Conservation (phyloP, 2,329 filamentous ascomycete genomes). For the Monosporascus sp. region DNA sequence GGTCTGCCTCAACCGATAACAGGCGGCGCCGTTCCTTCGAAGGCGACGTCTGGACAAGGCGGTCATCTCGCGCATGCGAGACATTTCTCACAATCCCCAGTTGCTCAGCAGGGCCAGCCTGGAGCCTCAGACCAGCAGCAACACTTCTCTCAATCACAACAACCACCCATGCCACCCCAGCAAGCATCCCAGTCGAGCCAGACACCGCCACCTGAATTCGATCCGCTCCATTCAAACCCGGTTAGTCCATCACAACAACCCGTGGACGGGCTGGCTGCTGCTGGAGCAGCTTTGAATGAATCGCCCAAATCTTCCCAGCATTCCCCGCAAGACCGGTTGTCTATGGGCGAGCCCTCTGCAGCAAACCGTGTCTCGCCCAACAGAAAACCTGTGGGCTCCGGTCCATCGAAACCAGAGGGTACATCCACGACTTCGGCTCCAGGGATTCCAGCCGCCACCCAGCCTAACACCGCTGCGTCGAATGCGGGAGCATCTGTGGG, state of each 20-base stretch:
- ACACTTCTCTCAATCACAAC: constrained; percentile 5
- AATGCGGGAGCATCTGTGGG: neutral
- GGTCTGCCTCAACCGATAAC: neutral
- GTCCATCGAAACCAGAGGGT: constrained; percentile 13
- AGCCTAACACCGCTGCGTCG: neutral
- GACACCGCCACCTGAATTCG: neutral
- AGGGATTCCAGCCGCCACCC: neutral
- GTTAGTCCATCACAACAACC: constrained; percentile 1
- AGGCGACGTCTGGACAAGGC: neutral
- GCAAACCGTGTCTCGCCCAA: constrained; percentile 17
- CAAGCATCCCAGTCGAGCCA: constrained; percentile 14
- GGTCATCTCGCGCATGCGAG: neutral
- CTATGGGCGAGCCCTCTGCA: constrained; percentile 6
- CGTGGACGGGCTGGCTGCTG: constrained; percentile 2
- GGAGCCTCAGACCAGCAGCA: constrained; percentile 1
- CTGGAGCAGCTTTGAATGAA: constrained; percentile 3
- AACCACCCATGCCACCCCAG: constrained; percentile 12
- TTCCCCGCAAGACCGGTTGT: constrained; percentile 15
- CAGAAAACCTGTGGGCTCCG: constrained; percentile 27
- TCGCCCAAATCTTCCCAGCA: constrained; percentile 13
- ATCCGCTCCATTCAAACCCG: neutral
- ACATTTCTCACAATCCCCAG: neutral
- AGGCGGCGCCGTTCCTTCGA: neutral
- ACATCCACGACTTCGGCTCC: constrained; percentile 12
- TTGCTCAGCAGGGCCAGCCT: constrained; percentile 9